Conservation (phyloP, 75 land plant species). For the Pseudotsuga menziesii region DNA sequence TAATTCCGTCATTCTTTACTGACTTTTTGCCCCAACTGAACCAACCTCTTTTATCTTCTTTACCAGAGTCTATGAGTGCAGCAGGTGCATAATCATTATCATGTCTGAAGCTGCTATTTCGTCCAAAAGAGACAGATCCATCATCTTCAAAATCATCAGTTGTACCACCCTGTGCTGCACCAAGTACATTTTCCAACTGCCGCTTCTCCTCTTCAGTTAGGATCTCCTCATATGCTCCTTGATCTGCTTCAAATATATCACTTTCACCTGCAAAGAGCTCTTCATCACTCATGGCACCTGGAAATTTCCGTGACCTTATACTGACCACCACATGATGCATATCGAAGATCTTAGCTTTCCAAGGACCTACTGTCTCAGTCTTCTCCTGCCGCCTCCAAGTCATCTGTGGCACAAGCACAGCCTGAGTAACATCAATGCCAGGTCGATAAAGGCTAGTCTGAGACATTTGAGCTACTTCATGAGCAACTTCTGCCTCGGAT, state of each 20-base stretch:
- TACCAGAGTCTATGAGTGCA: slow-evolving; percentile 21
- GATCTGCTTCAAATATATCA: slow-evolving; percentile 14
- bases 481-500: slow-evolving; percentile 24
- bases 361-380: slow-evolving; percentile 19
- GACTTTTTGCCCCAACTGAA: slow-evolving; percentile 48
- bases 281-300: slow-evolving; percentile 29
- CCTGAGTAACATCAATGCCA: slow-evolving; percentile 29
- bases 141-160: slow-evolving; percentile 20
- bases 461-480: slow-evolving; percentile 26
- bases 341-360: slow-evolving; percentile 25
- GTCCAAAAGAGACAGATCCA: slow-evolving; percentile 13
- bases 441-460: slow-evolving; percentile 27
- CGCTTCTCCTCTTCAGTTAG: slow-evolving; percentile 21
- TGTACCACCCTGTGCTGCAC: slow-evolving; percentile 18
- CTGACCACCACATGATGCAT: slow-evolving; percentile 26
- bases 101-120: slow-evolving; percentile 1
- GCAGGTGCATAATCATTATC: slow-evolving; percentile 2
- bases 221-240: slow-evolving; percentile 15
- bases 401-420: slow-evolving; percentile 28
- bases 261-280: slow-evolving; percentile 24
- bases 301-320: slow-evolving; percentile 22
- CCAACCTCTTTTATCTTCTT: slow-evolving; percentile 25
- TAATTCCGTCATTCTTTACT: slow-evolving; percentile 48
- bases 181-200: slow-evolving; percentile 15
- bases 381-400: slow-evolving; percentile 28